Percentiles rank a stretch among this genome's conserved stretches.
Evolutionary conservation across 140 eudicot species (phyloP).

Genomic region (Cichorium intybus): DNA sequence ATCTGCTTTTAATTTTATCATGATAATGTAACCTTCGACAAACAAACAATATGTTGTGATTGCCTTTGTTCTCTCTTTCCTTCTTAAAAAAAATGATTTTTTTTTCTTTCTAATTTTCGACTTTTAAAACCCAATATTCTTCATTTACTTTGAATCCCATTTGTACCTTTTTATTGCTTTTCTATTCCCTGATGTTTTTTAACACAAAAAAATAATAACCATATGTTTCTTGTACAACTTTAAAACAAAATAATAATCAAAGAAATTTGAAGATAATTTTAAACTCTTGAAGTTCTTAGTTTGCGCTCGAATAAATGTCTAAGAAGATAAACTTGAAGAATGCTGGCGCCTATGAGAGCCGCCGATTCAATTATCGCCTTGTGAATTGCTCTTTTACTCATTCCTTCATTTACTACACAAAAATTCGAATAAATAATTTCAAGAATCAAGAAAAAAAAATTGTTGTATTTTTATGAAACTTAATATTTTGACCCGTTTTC

Average conservation of each 20-base stretch:
- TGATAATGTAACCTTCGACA: constrained; percentile 37
- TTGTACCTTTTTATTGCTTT: constrained; percentile 1
- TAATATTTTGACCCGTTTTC: too few relatives aligned
- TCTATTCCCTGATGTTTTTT: constrained; percentile 10
- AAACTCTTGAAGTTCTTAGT: constrained; percentile 68
- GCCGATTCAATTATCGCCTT: constrained; percentile 75
- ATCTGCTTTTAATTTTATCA: constrained; percentile 36
- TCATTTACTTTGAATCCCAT: neutral
- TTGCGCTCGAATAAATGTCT: constrained; percentile 69
- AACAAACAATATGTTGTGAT: constrained; percentile 32
- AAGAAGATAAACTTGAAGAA: constrained; percentile 75
- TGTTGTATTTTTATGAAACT: too few relatives aligned
- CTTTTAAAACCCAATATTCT: neutral
- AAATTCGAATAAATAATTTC: constrained; percentile 9
- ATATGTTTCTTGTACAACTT: neutral
- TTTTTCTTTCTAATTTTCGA: neutral
- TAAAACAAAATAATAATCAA: neutral
- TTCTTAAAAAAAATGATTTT: constrained; percentile 9
- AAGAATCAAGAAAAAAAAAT: neutral
- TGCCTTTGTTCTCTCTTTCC: constrained; percentile 30
- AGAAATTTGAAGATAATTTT: neutral
- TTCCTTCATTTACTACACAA: constrained; percentile 73
- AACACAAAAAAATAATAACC: neutral
- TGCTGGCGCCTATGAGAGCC: constrained; percentile 68
- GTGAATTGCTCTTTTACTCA: constrained; percentile 82